phyloP scores from a whole-genome alignment of 2,329 filamentous ascomycete species.

The Sclerotinia nivalis region DNA sequence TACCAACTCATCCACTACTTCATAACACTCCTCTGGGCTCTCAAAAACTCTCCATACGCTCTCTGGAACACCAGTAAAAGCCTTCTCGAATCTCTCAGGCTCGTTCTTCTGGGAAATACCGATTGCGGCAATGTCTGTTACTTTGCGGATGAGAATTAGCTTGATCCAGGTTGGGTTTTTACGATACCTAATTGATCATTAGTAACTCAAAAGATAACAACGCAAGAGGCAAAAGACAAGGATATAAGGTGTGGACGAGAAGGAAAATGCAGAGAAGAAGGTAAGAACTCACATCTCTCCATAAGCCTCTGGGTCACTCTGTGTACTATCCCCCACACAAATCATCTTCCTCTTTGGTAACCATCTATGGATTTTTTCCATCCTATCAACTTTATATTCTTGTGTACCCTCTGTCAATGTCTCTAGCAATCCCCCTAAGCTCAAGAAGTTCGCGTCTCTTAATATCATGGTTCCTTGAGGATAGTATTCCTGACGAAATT shows the following conservation, averaged over 20 bases:
- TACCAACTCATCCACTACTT: conserved; percentile 42
- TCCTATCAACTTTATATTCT: conserved; percentile 80
- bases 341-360: conserved; percentile 78
- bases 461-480: conserved; percentile 79
- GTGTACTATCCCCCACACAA: conserved; percentile 86
- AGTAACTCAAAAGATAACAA: neutral
- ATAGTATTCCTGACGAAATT: conserved; percentile 71
- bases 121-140: conserved; percentile 68
- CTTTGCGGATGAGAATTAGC: conserved; percentile 83
- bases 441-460: conserved; percentile 84
- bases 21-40: conserved; percentile 65
- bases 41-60: conserved; percentile 81
- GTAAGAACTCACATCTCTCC: conserved; percentile 65
- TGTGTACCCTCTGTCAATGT: conserved; percentile 79
- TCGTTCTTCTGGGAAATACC: conserved; percentile 75
- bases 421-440: conserved; percentile 74
- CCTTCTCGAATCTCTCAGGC: conserved; percentile 74
- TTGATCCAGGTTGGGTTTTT: conserved; percentile 74
- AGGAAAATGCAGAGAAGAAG: neutral
- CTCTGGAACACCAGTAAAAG: conserved; percentile 73
- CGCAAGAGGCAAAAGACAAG: neutral
- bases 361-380: conserved; percentile 76
- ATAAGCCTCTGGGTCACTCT: conserved; percentile 88
- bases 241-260: neutral
- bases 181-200: conserved; percentile 52